Conservation (phyloP, 345 rosid species). For the Eucalyptus curtisii region DNA sequence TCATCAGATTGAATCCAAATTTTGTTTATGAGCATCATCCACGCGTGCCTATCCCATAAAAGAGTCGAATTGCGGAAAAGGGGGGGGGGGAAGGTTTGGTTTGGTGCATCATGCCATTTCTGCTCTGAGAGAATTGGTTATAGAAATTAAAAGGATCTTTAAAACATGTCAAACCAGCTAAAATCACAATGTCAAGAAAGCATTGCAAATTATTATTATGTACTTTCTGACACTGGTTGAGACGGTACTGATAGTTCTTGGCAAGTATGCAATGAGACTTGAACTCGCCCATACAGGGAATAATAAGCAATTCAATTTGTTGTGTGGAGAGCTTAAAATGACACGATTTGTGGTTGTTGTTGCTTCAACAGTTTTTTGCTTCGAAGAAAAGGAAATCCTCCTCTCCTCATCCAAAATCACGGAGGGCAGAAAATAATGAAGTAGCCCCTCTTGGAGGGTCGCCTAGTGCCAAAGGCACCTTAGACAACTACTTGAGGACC, state of each 20-base stretch:
- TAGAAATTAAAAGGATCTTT: not conserved
- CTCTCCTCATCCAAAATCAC: constrained; percentile 55
- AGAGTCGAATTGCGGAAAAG: not conserved
- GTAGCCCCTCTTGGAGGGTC: constrained; percentile 35
- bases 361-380: constrained; percentile 43
- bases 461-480: constrained; percentile 59
- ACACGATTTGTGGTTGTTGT: not conserved
- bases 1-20: not conserved
- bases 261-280: not conserved
- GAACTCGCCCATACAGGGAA: not conserved
- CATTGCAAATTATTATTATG: not conserved
- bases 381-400: constrained; percentile 67
- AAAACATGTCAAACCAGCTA: not conserved
- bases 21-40: not conserved
- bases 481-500: constrained; percentile 48
- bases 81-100: not conserved
- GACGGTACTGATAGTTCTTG: not conserved
- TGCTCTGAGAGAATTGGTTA: not conserved
- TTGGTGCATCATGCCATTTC: not conserved
- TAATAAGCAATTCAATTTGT: not conserved
- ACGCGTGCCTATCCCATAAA: not conserved
- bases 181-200: not conserved
- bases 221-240: not conserved
- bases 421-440: constrained; percentile 38
- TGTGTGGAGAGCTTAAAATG: not conserved